Evolutionary conservation across 805 yeast genomes (phyloP).

Genomic region (Wickerhamomyces bisporus): DNA sequence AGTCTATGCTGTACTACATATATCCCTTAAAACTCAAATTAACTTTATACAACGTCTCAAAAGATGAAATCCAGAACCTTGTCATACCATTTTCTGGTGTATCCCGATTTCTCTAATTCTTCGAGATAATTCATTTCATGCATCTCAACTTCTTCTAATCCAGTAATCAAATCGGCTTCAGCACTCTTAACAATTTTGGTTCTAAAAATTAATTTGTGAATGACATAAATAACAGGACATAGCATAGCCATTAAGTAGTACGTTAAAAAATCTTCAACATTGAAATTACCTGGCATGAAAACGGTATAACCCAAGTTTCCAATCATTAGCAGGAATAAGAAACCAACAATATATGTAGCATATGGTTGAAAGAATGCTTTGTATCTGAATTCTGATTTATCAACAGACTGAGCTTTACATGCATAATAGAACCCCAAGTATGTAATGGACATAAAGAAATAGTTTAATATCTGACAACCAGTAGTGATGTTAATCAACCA

Average conservation of each 20-base stretch:
- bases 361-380: constrained; percentile 52
- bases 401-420: constrained; percentile 41
- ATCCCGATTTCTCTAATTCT: neutral
- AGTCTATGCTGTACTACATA: too few relatives aligned
- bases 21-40: too few relatives aligned
- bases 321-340: constrained; percentile 40
- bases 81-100: neutral
- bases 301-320: constrained; percentile 59
- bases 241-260: constrained; percentile 66
- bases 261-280: constrained; percentile 51
- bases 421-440: constrained; percentile 55
- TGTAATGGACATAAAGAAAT: constrained; percentile 24
- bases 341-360: constrained; percentile 39
- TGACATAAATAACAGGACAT: constrained; percentile 35
- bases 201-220: constrained; percentile 42
- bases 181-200: constrained; percentile 36
- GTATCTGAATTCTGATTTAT: constrained; percentile 36
- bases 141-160: constrained; percentile 48
- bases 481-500: constrained; percentile 72
- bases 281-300: constrained; percentile 60
- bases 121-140: constrained; percentile 34
- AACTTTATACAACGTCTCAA: too few relatives aligned
- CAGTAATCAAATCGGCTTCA: constrained; percentile 46
- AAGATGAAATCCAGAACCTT: neutral
- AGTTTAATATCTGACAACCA: constrained; percentile 59